phyloP scores from a whole-genome alignment of 2,329 filamentous ascomycete species.

The Microsporum ferrugineum region DNA sequence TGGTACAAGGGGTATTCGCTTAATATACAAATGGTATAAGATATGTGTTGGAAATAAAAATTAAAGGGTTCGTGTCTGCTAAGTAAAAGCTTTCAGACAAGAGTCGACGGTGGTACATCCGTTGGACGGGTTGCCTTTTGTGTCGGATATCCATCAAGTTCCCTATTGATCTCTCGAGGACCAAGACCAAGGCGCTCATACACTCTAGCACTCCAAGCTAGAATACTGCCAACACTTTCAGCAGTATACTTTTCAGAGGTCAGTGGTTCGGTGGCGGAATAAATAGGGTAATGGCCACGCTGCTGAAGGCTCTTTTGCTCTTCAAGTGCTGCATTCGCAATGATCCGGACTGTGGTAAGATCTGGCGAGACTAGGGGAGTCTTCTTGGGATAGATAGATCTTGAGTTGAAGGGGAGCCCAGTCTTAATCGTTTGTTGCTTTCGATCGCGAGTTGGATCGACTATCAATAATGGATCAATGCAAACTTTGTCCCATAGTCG shows the following conservation, averaged over 20 bases:
- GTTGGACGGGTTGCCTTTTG: not conserved
- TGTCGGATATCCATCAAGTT: slow-evolving; percentile 22
- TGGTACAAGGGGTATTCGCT: not conserved
- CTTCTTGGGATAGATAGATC: slow-evolving; percentile 18
- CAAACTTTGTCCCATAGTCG: slow-evolving; percentile 41
- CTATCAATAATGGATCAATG: slow-evolving; percentile 16
- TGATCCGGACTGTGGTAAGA: slow-evolving; percentile 27
- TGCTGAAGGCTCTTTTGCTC: slow-evolving; percentile 16
- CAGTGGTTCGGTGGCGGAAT: not conserved
- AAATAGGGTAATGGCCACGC: not conserved
- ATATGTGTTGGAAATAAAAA: not conserved
- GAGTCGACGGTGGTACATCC: not conserved
- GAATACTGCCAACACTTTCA: slow-evolving; percentile 15
- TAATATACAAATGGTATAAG: not conserved
- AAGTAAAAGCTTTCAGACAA: not conserved
- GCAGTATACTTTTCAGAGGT: slow-evolving; percentile 7
- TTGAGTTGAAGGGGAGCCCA: not conserved
- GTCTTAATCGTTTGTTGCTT: not conserved
- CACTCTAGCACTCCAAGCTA: slow-evolving; percentile 26
- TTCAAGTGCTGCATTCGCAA: slow-evolving; percentile 24
- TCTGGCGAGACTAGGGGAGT: slow-evolving; percentile 25
- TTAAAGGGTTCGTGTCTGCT: not conserved
- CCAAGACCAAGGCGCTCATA: slow-evolving; percentile 21
- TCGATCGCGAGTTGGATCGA: not conserved
- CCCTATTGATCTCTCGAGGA: slow-evolving; percentile 24